phyloP scores from a whole-genome alignment of 1,284 basidiomycete genomes.

The Anthracocystis walkeri region DNA sequence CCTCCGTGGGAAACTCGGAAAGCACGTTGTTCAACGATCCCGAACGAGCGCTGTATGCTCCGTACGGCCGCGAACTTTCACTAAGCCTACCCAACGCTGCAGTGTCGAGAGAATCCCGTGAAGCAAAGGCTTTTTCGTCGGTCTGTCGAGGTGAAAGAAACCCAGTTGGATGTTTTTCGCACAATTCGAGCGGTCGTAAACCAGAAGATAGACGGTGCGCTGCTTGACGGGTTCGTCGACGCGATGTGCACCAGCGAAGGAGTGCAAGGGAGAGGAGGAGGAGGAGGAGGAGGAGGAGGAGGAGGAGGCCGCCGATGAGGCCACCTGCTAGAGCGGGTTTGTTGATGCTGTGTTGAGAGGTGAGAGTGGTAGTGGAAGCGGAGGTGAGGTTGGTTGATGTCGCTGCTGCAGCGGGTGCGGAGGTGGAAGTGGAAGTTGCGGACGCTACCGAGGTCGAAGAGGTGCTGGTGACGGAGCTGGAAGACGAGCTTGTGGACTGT shows the following conservation, averaged over 20 bases:
- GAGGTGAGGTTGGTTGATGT: slow-evolving; percentile 8
- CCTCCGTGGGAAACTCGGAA: not conserved
- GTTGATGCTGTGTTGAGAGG: slow-evolving; percentile 6
- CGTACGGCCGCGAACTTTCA: slow-evolving; percentile 4
- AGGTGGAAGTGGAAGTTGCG: slow-evolving; percentile 1
- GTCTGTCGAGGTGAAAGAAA: not conserved
- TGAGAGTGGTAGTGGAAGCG: not conserved
- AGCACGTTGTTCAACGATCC: slow-evolving; percentile 10
- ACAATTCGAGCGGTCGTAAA: slow-evolving; percentile 11
- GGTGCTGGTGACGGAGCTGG: not conserved
- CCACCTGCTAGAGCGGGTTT: slow-evolving; percentile 23
- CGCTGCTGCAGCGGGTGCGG: slow-evolving; percentile 2
- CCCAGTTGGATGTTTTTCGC: slow-evolving; percentile 5
- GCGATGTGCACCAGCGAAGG: slow-evolving; percentile 24
- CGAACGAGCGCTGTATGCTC: too few species aligned
- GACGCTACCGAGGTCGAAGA: not conserved
- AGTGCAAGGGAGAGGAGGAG: slow-evolving; percentile 10
- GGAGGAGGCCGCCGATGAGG: slow-evolving; percentile 14
- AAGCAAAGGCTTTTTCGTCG: not conserved
- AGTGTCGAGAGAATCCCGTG: slow-evolving; percentile 7
- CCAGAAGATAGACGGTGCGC: slow-evolving; percentile 8
- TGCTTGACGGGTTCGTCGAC: slow-evolving; percentile 17
- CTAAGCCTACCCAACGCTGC: slow-evolving; percentile 6
- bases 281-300: slow-evolving; percentile 9
- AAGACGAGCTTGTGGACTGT: not conserved